Conservation (phyloP, 1,284 basidiomycete genomes). For the Ustilago loliicola region DNA sequence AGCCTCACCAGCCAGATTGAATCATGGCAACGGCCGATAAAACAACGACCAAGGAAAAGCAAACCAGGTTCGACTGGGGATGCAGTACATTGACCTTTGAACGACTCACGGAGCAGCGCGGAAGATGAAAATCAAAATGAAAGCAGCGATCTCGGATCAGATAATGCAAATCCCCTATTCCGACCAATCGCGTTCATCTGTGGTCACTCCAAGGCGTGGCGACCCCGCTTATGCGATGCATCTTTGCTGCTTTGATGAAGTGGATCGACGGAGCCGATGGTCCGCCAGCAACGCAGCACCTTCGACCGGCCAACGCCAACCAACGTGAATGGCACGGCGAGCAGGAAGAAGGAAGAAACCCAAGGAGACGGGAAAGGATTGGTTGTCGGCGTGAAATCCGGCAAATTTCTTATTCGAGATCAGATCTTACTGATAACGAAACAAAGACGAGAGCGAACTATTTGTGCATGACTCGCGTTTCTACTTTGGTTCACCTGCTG, state of each 20-base stretch:
- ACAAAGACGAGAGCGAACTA: background rate
- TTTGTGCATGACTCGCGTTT: background rate
- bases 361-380: background rate
- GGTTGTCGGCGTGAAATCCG: slow-evolving; percentile 6
- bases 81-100: no score
- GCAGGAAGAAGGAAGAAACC: background rate
- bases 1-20: no score
- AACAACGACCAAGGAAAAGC: no score
- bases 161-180: background rate
- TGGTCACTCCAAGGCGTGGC: no score
- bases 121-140: background rate
- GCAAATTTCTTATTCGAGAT: background rate
- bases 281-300: background rate
- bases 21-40: no score
- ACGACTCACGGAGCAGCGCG: background rate
- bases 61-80: no score
- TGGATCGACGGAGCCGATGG: no score
- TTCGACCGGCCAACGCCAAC: background rate
- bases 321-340: no score
- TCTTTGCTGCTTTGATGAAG: no score
- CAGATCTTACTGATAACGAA: slow-evolving; percentile 3
- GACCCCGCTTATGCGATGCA: no score
- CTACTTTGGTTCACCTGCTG: background rate
- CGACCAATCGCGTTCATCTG: background rate
- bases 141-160: slow-evolving; percentile 9